These are phyloP conservation scores for Colletotrichum truncatum DNA, from an alignment of 2,329 filamentous ascomycete species.

Conservation along the genomic window DNA sequence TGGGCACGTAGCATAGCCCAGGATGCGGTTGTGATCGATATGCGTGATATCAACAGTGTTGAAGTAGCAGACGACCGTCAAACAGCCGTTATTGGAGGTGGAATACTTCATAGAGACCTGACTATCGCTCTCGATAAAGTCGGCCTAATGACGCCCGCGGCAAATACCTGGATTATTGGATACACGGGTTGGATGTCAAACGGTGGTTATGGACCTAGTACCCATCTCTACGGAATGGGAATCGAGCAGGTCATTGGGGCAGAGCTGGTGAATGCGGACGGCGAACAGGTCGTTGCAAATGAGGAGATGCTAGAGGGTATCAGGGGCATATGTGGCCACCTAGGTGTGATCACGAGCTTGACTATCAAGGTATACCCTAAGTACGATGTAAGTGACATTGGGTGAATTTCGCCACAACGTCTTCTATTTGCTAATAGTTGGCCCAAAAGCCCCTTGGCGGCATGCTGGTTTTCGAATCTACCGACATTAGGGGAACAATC, in stretches of 20 bases:
- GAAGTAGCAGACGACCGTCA: background rate
- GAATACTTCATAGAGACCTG: background rate
- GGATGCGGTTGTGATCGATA: conserved; percentile 2
- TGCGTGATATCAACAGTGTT: background rate
- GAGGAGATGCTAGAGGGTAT: conserved; percentile 39
- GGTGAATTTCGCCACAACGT: background rate
- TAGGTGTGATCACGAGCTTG: conserved; percentile 38
- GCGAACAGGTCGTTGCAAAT: conserved; percentile 37
- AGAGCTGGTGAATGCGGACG: conserved; percentile 37
- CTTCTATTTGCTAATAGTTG: background rate
- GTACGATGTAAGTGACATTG: background rate
- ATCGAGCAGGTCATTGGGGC: conserved; percentile 47
- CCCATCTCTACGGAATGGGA: conserved; percentile 40
- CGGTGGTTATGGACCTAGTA: conserved; percentile 45
- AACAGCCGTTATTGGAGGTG: background rate
- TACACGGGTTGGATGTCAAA: conserved; percentile 45
- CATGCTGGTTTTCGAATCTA: background rate
- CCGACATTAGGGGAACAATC: background rate
- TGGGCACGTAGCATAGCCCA: conserved; percentile 2
- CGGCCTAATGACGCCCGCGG: background rate
- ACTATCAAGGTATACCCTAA: conserved; percentile 36
- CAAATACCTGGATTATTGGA: conserved; percentile 34
- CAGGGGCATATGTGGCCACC: conserved; percentile 37
- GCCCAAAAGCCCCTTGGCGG: background rate
- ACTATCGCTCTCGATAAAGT: background rate